Percentiles rank a stretch among this genome's conserved stretches.
phyloP scores from a whole-genome alignment of 1,139 yeast genomes.

The Pichia norvegensis region DNA sequence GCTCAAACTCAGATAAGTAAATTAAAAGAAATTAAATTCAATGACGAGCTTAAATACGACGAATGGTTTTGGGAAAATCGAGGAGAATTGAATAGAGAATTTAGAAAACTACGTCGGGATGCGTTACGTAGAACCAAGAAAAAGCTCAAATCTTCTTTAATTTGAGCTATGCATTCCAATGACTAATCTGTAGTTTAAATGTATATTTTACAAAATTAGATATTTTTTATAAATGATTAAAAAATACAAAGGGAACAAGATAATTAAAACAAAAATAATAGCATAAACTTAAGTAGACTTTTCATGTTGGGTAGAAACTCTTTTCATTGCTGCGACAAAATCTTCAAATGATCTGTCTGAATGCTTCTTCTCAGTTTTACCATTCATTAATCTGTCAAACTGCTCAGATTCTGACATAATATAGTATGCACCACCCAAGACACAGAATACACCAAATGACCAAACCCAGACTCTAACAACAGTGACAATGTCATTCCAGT shows the following conservation, averaged over 20 bases:
- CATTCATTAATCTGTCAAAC: slow-evolving; percentile 92
- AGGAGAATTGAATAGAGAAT: slow-evolving; percentile 70
- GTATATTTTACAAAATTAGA: too few relatives aligned
- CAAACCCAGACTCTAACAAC: slow-evolving; percentile 90
- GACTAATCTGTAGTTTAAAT: too few relatives aligned
- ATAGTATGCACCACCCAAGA: slow-evolving; percentile 95
- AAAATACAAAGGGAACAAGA: not conserved
- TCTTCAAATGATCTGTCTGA: slow-evolving; percentile 83
- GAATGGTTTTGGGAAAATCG: slow-evolving; percentile 76
- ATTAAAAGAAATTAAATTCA: slow-evolving; percentile 36
- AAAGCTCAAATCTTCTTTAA: slow-evolving; percentile 5
- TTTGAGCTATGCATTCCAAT: too few relatives aligned
- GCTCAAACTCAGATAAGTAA: slow-evolving; percentile 76
- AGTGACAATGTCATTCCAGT: slow-evolving; percentile 94
- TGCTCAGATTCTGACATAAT: slow-evolving; percentile 79
- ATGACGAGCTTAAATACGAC: slow-evolving; percentile 53
- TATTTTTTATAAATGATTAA: not conserved
- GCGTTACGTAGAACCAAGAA: slow-evolving; percentile 44
- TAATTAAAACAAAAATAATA: not conserved
- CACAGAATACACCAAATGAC: slow-evolving; percentile 95
- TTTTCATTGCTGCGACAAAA: slow-evolving; percentile 93
- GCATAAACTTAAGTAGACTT: slow-evolving; percentile 34
- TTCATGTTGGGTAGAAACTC: slow-evolving; percentile 98
- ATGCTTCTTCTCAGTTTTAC: slow-evolving; percentile 61
- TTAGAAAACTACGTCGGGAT: slow-evolving; percentile 71